phyloP scores from a whole-genome alignment of 2,329 filamentous ascomycete genomes.

The Fusarium paranaense region DNA sequence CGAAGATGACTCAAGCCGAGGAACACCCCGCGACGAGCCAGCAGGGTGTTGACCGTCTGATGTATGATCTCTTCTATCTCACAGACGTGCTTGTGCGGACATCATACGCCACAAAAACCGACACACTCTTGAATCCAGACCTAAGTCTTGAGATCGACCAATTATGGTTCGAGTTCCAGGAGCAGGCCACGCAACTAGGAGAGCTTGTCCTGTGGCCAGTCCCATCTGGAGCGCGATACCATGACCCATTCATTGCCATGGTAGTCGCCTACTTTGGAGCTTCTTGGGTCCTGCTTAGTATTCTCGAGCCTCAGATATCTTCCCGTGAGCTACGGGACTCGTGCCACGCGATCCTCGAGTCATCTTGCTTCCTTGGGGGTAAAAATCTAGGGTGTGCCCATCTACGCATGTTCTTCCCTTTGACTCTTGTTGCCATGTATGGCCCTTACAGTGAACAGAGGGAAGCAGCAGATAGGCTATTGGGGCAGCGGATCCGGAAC shows the following conservation, averaged over 20 bases:
- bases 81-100: background rate
- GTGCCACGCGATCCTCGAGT: background rate
- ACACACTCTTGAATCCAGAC: background rate
- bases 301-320: background rate
- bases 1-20: background rate
- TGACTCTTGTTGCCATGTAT: background rate
- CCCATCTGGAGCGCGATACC: background rate
- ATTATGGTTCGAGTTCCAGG: background rate
- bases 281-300: background rate
- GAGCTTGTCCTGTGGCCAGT: background rate
- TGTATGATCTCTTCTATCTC: background rate
- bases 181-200: background rate
- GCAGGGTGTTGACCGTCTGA: background rate
- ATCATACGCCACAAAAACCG: background rate
- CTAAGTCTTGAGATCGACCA: background rate
- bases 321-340: background rate
- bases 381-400: background rate
- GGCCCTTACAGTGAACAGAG: background rate
- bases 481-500: background rate
- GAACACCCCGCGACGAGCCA: background rate
- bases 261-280: background rate
- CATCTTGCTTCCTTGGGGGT: background rate
- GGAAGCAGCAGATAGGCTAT: background rate
- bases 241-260: background rate
- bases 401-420: background rate